These are phyloP conservation scores for Cucurbitaria berberidis DNA, from an alignment of 2,329 filamentous ascomycete genomes.

Conservation along the genomic window DNA sequence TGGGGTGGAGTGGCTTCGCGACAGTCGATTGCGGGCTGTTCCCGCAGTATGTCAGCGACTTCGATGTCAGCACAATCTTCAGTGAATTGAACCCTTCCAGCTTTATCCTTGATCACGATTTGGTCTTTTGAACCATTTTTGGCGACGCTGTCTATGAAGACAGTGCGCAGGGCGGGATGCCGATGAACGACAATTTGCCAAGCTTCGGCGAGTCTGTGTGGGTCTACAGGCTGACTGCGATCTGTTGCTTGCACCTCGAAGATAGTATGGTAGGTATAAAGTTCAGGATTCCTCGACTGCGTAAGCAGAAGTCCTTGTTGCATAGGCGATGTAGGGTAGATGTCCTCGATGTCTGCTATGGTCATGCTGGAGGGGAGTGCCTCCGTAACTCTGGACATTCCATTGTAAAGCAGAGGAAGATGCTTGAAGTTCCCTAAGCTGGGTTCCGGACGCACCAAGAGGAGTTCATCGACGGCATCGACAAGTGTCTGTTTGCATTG, in stretches of 20 bases:
- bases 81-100: slow-evolving; percentile 34
- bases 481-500: slow-evolving; percentile 38
- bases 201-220: slow-evolving; percentile 35
- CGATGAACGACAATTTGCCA: slow-evolving; percentile 46
- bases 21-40: slow-evolving; percentile 34
- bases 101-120: slow-evolving; percentile 36
- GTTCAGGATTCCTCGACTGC: slow-evolving; percentile 37
- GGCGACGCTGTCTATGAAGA: slow-evolving; percentile 45
- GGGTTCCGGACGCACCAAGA: slow-evolving; percentile 32
- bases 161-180: slow-evolving; percentile 39
- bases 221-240: slow-evolving; percentile 21
- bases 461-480: slow-evolving; percentile 38
- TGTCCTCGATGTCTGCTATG: slow-evolving; percentile 34
- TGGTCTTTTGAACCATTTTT: slow-evolving; percentile 43
- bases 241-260: slow-evolving; percentile 35
- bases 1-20: slow-evolving; percentile 50
- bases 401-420: slow-evolving; percentile 41
- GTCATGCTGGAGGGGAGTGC: slow-evolving; percentile 25
- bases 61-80: slow-evolving; percentile 29
- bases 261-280: slow-evolving; percentile 41
- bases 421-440: slow-evolving; percentile 39
- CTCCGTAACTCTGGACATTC: slow-evolving; percentile 27
- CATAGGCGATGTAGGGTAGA: slow-evolving; percentile 42
- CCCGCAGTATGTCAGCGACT: slow-evolving; percentile 22
- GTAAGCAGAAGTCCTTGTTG: slow-evolving; percentile 40